Conservation (phyloP, 768 basidiomycete species). For the Termitomyces sp. region DNA sequence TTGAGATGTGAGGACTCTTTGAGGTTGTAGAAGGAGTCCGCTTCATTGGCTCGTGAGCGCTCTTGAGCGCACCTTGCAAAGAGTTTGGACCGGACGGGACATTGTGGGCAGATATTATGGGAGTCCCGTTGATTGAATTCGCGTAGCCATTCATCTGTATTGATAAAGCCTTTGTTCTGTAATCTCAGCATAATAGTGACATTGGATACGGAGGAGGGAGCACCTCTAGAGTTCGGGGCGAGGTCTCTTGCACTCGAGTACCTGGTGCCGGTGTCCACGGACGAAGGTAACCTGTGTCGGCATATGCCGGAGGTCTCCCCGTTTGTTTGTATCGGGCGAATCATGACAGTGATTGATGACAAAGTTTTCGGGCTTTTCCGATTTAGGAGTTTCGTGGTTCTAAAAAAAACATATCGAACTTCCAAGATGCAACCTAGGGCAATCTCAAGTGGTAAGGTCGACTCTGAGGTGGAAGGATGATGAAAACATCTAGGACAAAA, state of each 20-base stretch:
- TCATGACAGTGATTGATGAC: neutral
- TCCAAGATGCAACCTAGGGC: no score
- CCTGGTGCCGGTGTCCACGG: slow-evolving; percentile 16
- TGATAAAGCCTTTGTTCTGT: neutral
- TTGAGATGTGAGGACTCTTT: slow-evolving; percentile 1
- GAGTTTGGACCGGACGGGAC: slow-evolving; percentile 11
- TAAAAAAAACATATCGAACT: neutral
- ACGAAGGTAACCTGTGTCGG: slow-evolving; percentile 8
- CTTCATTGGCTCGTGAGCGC: slow-evolving; percentile 6
- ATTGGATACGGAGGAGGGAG: neutral
- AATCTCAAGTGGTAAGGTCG: no score
- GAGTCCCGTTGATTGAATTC: neutral
- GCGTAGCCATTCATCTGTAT: slow-evolving; percentile 8
- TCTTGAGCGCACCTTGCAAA: slow-evolving; percentile 12
- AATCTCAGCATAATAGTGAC: neutral
- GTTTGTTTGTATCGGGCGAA: neutral
- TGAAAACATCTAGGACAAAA: no score
- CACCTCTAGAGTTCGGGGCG: slow-evolving; percentile 6
- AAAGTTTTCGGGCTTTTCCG: neutral
- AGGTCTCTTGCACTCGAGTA: slow-evolving; percentile 15
- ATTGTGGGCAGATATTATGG: slow-evolving; percentile 2
- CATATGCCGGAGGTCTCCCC: slow-evolving; percentile 10
- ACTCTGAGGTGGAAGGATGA: no score
- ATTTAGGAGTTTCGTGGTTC: neutral
- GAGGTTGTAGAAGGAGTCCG: slow-evolving; percentile 2